Evolutionary conservation across 495 filamentous ascomycete species (phyloP), one percentile per base, ranked within the genome.

Genomic region (Hypoxylon fragiforme): DNA sequence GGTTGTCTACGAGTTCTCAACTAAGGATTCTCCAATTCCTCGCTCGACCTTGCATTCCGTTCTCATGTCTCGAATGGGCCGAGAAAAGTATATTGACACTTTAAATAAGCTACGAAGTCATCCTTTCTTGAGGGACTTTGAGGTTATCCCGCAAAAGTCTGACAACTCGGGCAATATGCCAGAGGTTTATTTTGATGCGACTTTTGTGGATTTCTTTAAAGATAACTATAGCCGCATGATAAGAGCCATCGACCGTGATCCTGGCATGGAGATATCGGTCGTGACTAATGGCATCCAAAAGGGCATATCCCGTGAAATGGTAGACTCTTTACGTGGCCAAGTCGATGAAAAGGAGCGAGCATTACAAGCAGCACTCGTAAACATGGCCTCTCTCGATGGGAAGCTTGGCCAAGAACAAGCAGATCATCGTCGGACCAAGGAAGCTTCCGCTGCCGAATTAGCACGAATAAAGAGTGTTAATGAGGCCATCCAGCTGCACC

Each of bases 1-100:
- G 26, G 88, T 95, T 24, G 75, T 96, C 18, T 99, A 97, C 64
- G 94, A 99, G 63, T 99, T 97, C 60, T 97, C 92, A 14, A 96
- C 92, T 7, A 96, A 95, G 64, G 92, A 97, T 68, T 97, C 92
- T 0, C 92, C 95, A 3, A 84, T 97, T 47, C 82, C 92, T 7
- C 85, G 94, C 43, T 81, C 83, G 18, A 92, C 87, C 6, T 74
- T 97, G 39, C 89, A 94, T 63, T 84, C 88, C 28, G 81, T 97
- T 40, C 78, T 99, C 34, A 80, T 83, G 31, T 84, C 86, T 21
- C 83, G 86, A 40, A 82, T 97, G 62, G 90, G 91, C 19, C 82
- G 92, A 55, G 91, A 96, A 60, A 85, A 86, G 63, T 99, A 95
- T 62, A 83, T 95, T 37, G 90, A 96, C 66, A 87, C 85, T 58